Base-by-base conservation (phyloP, 2,329 filamentous ascomycete species). In the Tolypocladium capitatum region DNA sequence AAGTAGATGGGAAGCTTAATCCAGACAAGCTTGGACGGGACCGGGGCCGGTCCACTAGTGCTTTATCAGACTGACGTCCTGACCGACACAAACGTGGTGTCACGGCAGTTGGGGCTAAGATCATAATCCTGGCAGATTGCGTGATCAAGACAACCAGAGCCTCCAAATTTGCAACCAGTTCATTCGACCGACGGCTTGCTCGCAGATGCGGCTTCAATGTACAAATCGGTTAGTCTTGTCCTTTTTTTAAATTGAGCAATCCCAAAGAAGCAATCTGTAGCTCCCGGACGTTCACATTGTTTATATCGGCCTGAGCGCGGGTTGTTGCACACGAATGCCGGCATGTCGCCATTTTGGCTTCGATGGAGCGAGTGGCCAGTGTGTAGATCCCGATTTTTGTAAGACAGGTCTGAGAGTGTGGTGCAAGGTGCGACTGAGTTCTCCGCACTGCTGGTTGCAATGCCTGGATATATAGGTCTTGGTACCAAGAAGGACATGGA, bases 321-420 rank as follows among this genome's bases (percentile, higher is more conserved):
- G 11, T 16, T 41, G 3, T 27, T n/a, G 7, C 40, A 31, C 9
- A 9, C 31, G 8, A 31, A 21, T 11, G 27, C 40, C 27, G 16
- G 2, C 27, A 47, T 53, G 46, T 51, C 52, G 47, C 49, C 51
- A 54, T 54, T 54, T 54, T 51, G 49, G 50, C 46, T 33, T 47
- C 28, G 21, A 49, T 53, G 30, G 31, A 48, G 43, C 33, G 21
- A 48, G 30, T 16, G 18, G 30, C 20, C 30, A n/a, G 31, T n/a
- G 9, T 45, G 45, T 34, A 47, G 46, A 47, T 50, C 48, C 10
- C 40, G 35, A 42, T 42, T 16, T 21, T 24, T 24, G 24, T 30
- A 31, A 49, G 43, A 49, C 31, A 34, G 16, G 20, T 16, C 18
- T 13, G 16, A 14, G 28, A 41, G 38, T 40, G 47, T 35, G 36